Base-by-base conservation (phyloP, 2,329 filamentous ascomycete genomes). In the Pseudogymnoascus sp. region DNA sequence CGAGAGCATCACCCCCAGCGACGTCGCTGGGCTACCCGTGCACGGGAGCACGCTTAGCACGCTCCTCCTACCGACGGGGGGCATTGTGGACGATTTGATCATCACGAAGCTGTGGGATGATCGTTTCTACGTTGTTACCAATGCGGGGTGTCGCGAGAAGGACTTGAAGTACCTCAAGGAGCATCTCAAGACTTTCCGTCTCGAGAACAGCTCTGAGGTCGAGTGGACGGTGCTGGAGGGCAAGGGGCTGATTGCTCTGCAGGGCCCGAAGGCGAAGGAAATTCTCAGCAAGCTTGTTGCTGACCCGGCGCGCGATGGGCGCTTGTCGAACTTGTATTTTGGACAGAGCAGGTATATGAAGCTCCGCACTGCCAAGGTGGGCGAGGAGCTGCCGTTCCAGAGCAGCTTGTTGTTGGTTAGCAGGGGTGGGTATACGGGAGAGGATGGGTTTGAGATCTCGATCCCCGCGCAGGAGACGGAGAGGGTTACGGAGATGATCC, bases 391-490 rank as follows among this genome's bases (percentile, higher is more conserved):
- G 69, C 31, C 31, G 16, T 60, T 60, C 31, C 56, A 37, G 56
- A 81, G 65, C 70, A 81, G 65, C 75, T 81, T 68, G 73, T 71
- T 95, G 59, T 82, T 97, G 60, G 87, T 97, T 72, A 93, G 88
- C 73, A 86, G 95, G 65, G 95, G 89, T 56, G 95, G 95, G 4
- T 99, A 99, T 80, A 99, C 95, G 0, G 95, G 95, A 65, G 95
- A 99, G 79, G 95, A 99, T 75, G 95, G 95, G 44, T 99, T 99
- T 77, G 95, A 99, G 79, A 91, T 99, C 72, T 95, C 90, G 42
- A 89, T 97, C 70, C 85, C 89, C 0, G 82, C 84, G 0, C 81
- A 82, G 23, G 83, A 87, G 69, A 86, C 88, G 7, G 82, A 85
- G 5, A 78, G 79, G 18, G 82, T 93, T 42, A 88, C 90, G 4